A percentile compares a stretch with the other conserved stretches of the same genome.
These are phyloP conservation scores for Lactarius hatsudake DNA, from an alignment of 768 basidiomycete species.

Conservation along the genomic window DNA sequence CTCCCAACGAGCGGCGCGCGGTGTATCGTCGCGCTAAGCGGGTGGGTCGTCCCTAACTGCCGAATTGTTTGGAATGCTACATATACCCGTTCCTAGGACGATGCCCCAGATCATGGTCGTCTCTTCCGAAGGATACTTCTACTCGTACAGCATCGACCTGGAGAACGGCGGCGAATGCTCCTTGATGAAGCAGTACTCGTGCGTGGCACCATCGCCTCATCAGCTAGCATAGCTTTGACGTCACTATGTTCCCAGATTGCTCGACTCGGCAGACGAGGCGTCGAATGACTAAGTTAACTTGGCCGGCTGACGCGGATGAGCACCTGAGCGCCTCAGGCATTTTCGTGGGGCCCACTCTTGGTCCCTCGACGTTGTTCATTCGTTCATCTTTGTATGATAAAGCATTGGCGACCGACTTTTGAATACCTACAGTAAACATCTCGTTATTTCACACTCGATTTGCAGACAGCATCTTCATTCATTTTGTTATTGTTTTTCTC, in stretches of 20 bases:
- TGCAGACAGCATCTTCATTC: slow-evolving; percentile 6
- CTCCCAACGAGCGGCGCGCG: slow-evolving; percentile 75
- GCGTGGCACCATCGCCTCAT: slow-evolving; percentile 21
- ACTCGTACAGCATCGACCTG: slow-evolving; percentile 92
- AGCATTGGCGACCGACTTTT: not conserved
- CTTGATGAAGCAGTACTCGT: slow-evolving; percentile 92
- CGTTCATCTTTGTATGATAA: slow-evolving; percentile 18
- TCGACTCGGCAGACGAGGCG: slow-evolving; percentile 32
- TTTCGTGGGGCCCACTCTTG: not conserved
- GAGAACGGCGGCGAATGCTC: slow-evolving; percentile 96
- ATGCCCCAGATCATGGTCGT: slow-evolving; percentile 98
- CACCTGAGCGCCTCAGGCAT: not conserved
- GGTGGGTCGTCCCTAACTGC: slow-evolving; percentile 44
- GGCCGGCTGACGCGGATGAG: not conserved
- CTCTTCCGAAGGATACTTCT: slow-evolving; percentile 93
- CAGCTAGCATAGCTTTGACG: not conserved
- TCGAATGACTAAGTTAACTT: slow-evolving; percentile 21
- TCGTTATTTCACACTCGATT: slow-evolving; percentile 19
- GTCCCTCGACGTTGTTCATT: not conserved
- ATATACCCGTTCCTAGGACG: slow-evolving; percentile 47
- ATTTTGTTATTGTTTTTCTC: not conserved
- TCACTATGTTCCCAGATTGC: slow-evolving; percentile 25
- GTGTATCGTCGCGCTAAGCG: slow-evolving; percentile 85
- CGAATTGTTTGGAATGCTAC: not conserved
- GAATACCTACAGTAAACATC: slow-evolving; percentile 12